Evolutionary conservation across 2,329 filamentous ascomycete species (phyloP), one percentile per base, ranked within the genome.

Genomic region (Scedosporium dehoogii): DNA sequence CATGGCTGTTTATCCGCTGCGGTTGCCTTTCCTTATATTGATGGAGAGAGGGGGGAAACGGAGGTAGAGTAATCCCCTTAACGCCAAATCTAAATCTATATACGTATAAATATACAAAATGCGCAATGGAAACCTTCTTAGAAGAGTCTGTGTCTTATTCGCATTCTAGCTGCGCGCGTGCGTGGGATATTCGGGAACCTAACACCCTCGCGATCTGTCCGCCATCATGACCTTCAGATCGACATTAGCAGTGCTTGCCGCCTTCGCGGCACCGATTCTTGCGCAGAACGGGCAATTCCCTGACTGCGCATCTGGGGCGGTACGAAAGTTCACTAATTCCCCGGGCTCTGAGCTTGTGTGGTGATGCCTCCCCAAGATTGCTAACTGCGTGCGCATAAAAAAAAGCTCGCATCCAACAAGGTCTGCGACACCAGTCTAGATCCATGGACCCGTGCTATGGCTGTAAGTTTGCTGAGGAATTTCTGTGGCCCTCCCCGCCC

Each of bases 341-440:
- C n/a, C n/a, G n/a, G n/a, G n/a, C n/a, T n/a, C n/a, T n/a, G n/a
- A n/a, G n/a, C n/a, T n/a, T n/a, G n/a, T n/a, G n/a, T n/a, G n/a
- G n/a, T n/a, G n/a, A n/a, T n/a, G n/a, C n/a, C n/a, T n/a, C n/a
- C n/a, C 10, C 33, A 38, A 38, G 33, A 38, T 6, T 4, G 9
- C 33, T 38, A 12, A 38, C 33, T 38, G n/a, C n/a, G n/a, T n/a
- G n/a, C n/a, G n/a, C n/a, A n/a, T n/a, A n/a, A n/a, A n/a, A 33
- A 16, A 27, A 51, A 61, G 59, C 48, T 61, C 46, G 59, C 59
- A 5, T 55, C 59, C 16, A 61, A 61, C 59, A 41, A 51, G 27
- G 59, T 61, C 25, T 61, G 59, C 48, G 59, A 61, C 29, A 61
- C 59, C 27, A 61, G 21, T 42, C 29, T 61, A 4, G 59, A 61